A percentile compares a stretch with the other conserved stretches of the same genome.
These are phyloP conservation scores for Cantharellus cinnabarinus DNA, from an alignment of 768 basidiomycete genomes.

Conservation along the genomic window DNA sequence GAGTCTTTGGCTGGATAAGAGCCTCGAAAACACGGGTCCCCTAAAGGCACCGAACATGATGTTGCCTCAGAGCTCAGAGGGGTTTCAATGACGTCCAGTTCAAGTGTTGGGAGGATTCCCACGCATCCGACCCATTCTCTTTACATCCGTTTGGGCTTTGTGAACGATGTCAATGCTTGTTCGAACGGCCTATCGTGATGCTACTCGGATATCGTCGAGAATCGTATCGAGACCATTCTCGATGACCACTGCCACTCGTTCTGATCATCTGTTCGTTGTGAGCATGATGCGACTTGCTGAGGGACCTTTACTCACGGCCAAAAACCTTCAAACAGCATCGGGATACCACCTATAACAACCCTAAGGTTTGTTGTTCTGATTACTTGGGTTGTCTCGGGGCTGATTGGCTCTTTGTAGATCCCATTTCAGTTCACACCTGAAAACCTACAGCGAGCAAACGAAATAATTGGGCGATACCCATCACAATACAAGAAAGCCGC, in stretches of 20 bases:
- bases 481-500: slow-evolving; percentile 98
- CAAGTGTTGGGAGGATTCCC: no score
- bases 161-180: no score
- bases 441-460: slow-evolving; percentile 68
- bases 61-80: no score
- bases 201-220: background rate
- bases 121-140: no score
- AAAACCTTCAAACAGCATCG: slow-evolving; percentile 48
- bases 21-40: no score
- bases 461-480: slow-evolving; percentile 86
- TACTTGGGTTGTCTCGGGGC: background rate
- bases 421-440: slow-evolving; percentile 67
- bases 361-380: slow-evolving; percentile 32
- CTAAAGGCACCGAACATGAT: no score
- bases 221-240: slow-evolving; percentile 14
- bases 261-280: slow-evolving; percentile 78
- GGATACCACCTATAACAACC: slow-evolving; percentile 86
- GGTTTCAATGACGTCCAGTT: no score
- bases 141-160: no score
- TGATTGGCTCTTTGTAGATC: slow-evolving; percentile 32
- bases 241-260: slow-evolving; percentile 29
- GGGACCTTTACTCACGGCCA: background rate
- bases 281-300: slow-evolving; percentile 16
- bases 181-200: no score
- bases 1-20: no score